Evolutionary conservation across 2,329 filamentous ascomycete species (phyloP), one percentile per base, ranked within the genome.

Genomic region (Scleromitrula shiraiana): DNA sequence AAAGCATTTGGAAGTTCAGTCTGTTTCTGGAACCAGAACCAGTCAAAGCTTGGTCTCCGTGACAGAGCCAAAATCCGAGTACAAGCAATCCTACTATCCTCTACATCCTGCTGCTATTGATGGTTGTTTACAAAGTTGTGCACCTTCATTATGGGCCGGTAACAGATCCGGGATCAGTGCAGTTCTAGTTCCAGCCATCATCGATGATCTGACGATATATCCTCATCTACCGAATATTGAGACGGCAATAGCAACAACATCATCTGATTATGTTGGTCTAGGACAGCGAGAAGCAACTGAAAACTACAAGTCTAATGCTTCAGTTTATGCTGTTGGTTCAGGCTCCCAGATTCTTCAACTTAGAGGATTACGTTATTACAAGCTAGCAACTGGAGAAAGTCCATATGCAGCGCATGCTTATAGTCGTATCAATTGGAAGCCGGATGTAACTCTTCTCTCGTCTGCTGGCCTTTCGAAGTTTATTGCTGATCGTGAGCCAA

Each of bases 51-150:
- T 27, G 3, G 15, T 41, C n/a, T 5, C 7, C 24, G 15, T 41
- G 23, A 5, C 15, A 23, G 14, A 14, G 23, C 50, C 57, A 10
- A 5, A 17, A 14, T 9, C 50, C 30, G 23, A 47, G 59, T 38
- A 20, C 17, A 19, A 53, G 33, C 60, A 66, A 41, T 66, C 64
- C 14, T 17, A 20, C 2, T 66, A 67, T 44, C 26, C 46, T 2
- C 41, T 68, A 24, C 65, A 68, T 46, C 65, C 65, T 5, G 53
- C 62, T 4, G 52, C 52, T 5, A 50, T 68, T 3, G 65, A 67
- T 45, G 49, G 40, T 10, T 58, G 51, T 24, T 41, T 63, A 7
- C 65, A 65, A 27, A 56, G 64, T 5, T 53, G 44, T 8, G 50
- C 51, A 4, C 52, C 53, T n/a, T 46, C 51, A 2, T 44, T 56